Percentiles rank a stretch among this genome's conserved stretches.
Conservation (phyloP, 441 rosid genomes). For the Erysimum cheiri region DNA sequence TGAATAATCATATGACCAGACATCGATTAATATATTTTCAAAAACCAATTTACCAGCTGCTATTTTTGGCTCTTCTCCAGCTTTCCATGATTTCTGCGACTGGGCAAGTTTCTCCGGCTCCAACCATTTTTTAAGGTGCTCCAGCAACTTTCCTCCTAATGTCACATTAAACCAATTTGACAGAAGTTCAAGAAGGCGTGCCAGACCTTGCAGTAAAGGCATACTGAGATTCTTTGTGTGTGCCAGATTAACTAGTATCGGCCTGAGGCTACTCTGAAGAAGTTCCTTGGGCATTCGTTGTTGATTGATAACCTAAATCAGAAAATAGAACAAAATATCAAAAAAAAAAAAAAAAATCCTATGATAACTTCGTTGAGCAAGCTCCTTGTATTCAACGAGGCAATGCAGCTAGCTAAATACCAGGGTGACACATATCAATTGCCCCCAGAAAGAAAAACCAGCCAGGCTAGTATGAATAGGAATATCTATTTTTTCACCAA, state of each 20-base stretch:
- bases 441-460: conserved; percentile 15
- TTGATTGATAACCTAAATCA: conserved; percentile 87
- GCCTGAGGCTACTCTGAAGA: conserved; percentile 98
- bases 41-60: conserved; percentile 75
- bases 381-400: conserved; percentile 22
- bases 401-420: conserved; percentile 23
- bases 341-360: conserved; percentile 10
- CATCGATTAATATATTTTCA: conserved; percentile 20
- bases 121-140: conserved; percentile 99
- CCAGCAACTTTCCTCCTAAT: conserved; percentile 95
- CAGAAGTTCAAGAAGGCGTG: conserved; percentile 96
- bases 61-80: conserved; percentile 99
- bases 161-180: conserved; percentile 99
- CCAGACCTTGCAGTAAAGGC: conserved; percentile 98
- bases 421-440: conserved; percentile 16
- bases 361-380: conserved; percentile 29
- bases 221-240: conserved; percentile 98
- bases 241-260: conserved; percentile 93
- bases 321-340: conserved; percentile 18
- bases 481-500: conserved; percentile 9
- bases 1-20: conserved; percentile 26
- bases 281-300: conserved; percentile 99
- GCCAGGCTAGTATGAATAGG: neutral
- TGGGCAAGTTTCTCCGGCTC: conserved; percentile 98
- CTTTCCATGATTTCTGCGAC: conserved; percentile 93